These are phyloP conservation scores for Fusarium agapanthi DNA, from an alignment of 2,329 filamentous ascomycete genomes.

Conservation along the genomic window DNA sequence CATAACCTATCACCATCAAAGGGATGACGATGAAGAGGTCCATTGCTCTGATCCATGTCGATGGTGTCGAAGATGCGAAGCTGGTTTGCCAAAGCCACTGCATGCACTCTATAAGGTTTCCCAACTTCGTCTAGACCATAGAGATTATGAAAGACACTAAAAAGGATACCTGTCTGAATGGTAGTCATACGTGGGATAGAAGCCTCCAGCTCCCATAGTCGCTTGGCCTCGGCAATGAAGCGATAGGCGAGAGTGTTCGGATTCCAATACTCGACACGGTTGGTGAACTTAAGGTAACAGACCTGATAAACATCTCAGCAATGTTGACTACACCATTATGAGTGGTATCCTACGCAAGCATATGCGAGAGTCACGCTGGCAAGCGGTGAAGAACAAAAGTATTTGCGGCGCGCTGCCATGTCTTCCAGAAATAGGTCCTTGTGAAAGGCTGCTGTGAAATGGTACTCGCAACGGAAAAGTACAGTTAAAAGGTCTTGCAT, in stretches of 20 bases:
- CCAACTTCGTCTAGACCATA: conserved; percentile 51
- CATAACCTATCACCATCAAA: conserved; percentile 43
- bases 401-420: conserved; percentile 41
- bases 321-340: accelerated
- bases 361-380: conserved; percentile 51
- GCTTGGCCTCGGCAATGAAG: conserved; percentile 51
- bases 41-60: conserved; percentile 26
- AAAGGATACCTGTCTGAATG: conserved; percentile 48
- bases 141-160: conserved; percentile 45
- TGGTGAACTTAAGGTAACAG: conserved; percentile 38
- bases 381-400: conserved; percentile 52
- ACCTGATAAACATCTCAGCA: conserved; percentile 31
- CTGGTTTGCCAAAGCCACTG: conserved; percentile 45
- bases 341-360: conserved; percentile 45
- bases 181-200: conserved; percentile 45
- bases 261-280: conserved; percentile 50
- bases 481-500: conserved; percentile 45
- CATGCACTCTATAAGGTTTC: conserved; percentile 45
- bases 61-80: conserved; percentile 44
- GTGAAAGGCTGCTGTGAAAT: conserved; percentile 48
- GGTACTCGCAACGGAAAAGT: conserved; percentile 49
- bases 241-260: conserved; percentile 46
- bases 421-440: conserved; percentile 53
- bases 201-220: conserved; percentile 50
- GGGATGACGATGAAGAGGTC: conserved; percentile 46